Evolutionary conservation across 257 asterid genomes (phyloP), one percentile per base, ranked within the genome.

Genomic region (Ophiorrhiza pumila): DNA sequence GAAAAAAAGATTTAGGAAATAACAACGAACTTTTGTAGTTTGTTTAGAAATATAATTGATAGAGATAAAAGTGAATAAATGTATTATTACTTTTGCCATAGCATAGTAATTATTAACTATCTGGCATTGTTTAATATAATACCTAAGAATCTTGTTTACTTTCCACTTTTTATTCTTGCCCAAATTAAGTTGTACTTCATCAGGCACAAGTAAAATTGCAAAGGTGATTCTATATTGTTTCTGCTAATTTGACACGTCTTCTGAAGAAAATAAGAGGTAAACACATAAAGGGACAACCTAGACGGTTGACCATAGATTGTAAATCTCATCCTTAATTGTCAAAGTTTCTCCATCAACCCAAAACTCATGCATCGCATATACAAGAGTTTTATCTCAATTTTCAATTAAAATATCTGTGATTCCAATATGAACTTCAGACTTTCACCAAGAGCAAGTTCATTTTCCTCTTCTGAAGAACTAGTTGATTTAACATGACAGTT

Each of bases 21-120:
- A 47, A 52, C 42, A 47, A 47, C 35, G 45, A 68, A 49, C 61
- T 49, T 47, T 68, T 68, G 12, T 34, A 22, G 72, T 47, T 34
- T 68, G 58, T 68, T 34, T 7, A 32, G 67, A 61, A 61, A 61
- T n/a, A 35, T 35, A 7, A 34, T 14, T 61, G 1, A 18, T 32
- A 31, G 31, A 20, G 53, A 11, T 31, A 29, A 32, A 68, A 31
- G 72, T 46, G 2, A 29, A 20, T 10, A 1, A 67, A 25, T 46
- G 34, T 46, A 7, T 17, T 27, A 67, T 59, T 17, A 46, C 71
- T 27, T 6, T 46, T 67, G 34, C 2, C 29, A 52, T 52, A 20
- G 29, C n/a, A 52, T 8, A 4, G 27, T 50, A 1, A 50, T 22
- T 18, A 50, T 50, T 22, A 52, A 52, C 27, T 13, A 20, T 52